A percentile compares a stretch with the other conserved stretches of the same genome.
Conservation (phyloP, 495 filamentous ascomycete genomes). For the Neurospora cerealis region DNA sequence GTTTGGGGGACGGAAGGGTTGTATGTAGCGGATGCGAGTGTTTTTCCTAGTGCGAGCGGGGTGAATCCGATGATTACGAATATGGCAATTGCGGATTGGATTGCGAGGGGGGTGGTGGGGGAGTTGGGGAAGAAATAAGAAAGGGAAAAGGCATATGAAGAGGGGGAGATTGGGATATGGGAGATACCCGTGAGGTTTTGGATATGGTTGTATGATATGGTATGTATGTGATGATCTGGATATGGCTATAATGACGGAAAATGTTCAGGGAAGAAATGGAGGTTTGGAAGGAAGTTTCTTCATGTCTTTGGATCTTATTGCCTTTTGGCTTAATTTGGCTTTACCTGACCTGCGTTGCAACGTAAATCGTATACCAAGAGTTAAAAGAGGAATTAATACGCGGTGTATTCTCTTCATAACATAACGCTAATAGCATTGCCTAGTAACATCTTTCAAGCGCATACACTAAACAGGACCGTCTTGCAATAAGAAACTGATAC, state of each 20-base stretch:
- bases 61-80: constrained; percentile 94
- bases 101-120: constrained; percentile 40
- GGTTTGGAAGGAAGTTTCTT: background rate
- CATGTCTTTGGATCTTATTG: background rate
- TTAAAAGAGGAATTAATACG: background rate
- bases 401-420: background rate
- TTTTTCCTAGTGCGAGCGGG: constrained; percentile 82
- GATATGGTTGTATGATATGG: background rate
- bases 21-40: constrained; percentile 77
- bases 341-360: background rate
- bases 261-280: background rate
- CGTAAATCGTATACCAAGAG: background rate
- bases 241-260: background rate
- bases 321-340: background rate
- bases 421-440: background rate
- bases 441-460: background rate
- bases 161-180: background rate
- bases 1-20: constrained; percentile 69
- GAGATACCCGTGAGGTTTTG: background rate
- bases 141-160: background rate
- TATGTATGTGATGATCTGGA: background rate
- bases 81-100: constrained; percentile 71
- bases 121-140: constrained; percentile 18
- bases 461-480: background rate
- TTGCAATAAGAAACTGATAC: background rate